Conservation (phyloP, 345 rosid genomes). For the Cardiospermum halicacabum region DNA sequence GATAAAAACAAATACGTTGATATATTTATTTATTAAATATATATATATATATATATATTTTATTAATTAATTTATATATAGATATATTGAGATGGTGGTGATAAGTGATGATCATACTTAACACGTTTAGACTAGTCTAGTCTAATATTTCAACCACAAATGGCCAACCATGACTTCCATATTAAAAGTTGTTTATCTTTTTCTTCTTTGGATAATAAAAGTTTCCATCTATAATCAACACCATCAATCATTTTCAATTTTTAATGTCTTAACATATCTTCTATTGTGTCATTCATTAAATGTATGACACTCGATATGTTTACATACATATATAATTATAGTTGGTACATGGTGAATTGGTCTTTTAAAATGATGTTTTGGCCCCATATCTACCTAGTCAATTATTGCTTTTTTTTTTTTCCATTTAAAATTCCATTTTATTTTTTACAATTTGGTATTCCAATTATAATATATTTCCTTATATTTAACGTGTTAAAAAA, state of each 20-base stretch:
- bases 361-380: neutral
- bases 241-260: conserved; percentile 11
- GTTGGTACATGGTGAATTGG: neutral
- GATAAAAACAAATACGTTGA: too few relatives aligned
- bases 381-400: neutral
- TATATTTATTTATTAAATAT: too few relatives aligned
- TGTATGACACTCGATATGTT: too few relatives aligned
- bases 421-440: too few relatives aligned
- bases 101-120: neutral
- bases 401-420: neutral
- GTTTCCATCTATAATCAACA: neutral
- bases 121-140: conserved; percentile 1
- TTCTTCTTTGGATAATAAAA: neutral
- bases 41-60: too few relatives aligned
- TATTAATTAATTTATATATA: too few relatives aligned
- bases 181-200: neutral
- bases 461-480: too few relatives aligned
- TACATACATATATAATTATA: neutral
- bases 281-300: neutral
- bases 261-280: neutral
- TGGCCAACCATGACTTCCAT: neutral
- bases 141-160: conserved; percentile 7
- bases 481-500: too few relatives aligned
- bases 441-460: too few relatives aligned
- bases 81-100: too few relatives aligned